These are phyloP conservation scores for Madurella fahalii DNA, from an alignment of 2,329 filamentous ascomycete species.

Conservation along the genomic window DNA sequence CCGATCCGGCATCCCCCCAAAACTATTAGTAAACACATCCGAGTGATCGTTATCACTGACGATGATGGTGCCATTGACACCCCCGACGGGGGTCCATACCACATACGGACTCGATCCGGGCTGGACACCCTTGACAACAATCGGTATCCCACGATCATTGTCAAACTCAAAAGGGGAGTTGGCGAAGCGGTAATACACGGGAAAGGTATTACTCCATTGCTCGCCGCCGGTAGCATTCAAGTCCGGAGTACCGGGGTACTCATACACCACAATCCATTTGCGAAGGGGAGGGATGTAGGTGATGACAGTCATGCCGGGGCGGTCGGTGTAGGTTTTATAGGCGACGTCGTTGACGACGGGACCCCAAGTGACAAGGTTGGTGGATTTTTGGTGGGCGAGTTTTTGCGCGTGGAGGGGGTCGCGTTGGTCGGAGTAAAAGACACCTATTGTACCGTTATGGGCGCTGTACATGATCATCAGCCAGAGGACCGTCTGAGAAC, in stretches of 20 bases:
- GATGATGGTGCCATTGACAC: constrained; percentile 5
- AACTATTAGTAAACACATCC: neutral
- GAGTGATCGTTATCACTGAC: constrained; percentile 3
- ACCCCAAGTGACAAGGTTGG: constrained; percentile 59
- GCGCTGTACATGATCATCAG: too few relatives aligned
- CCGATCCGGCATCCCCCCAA: neutral
- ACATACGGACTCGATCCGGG: neutral
- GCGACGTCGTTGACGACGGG: constrained; percentile 58
- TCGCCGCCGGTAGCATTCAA: constrained; percentile 22
- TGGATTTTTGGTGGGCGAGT: constrained; percentile 59
- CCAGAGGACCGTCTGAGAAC: too few relatives aligned
- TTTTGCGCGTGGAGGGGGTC: constrained; percentile 64
- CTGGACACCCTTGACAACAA: neutral
- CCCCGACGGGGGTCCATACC: constrained; percentile 4
- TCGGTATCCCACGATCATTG: constrained; percentile 30
- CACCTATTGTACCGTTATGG: too few relatives aligned
- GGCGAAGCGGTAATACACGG: constrained; percentile 38
- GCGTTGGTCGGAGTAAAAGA: constrained; percentile 69
- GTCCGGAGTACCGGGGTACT: constrained; percentile 21
- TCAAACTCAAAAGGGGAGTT: constrained; percentile 1
- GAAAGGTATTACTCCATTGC: constrained; percentile 29
- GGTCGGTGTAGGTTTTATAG: constrained; percentile 57
- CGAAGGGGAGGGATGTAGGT: constrained; percentile 11
- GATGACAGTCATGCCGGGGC: constrained; percentile 61
- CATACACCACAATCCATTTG: constrained; percentile 32